Conservation (phyloP, 140 eudicot genomes). For the Erigeron philadelphicus region DNA sequence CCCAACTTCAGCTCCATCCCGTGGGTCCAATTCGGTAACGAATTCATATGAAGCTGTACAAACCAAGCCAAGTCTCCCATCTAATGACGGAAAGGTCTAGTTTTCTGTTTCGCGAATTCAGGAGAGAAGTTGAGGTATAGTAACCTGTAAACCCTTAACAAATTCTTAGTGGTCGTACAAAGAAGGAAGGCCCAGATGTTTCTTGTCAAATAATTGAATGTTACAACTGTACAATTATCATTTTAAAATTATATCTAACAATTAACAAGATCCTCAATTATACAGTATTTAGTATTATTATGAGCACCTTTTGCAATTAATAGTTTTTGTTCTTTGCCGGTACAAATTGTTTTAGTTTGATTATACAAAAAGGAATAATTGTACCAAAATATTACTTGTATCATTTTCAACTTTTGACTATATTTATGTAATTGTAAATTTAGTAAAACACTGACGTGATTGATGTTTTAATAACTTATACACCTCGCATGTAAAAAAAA, state of each 20-base stretch:
- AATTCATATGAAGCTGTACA: slow-evolving; percentile 29
- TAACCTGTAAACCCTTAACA: no score
- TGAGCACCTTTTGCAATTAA: no score
- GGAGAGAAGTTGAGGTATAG: no score
- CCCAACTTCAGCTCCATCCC: slow-evolving; percentile 75
- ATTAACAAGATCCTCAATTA: slow-evolving; percentile 15
- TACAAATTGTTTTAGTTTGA: no score
- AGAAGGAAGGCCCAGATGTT: slow-evolving; percentile 33
- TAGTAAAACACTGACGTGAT: no score
- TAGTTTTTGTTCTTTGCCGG: no score
- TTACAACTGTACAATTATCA: slow-evolving; percentile 25
- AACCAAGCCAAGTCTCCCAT: slow-evolving; percentile 30
- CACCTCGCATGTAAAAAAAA: no score
- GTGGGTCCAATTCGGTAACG: slow-evolving; percentile 57
- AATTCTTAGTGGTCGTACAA: slow-evolving; percentile 20
- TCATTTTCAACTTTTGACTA: no score
- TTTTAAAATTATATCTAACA: slow-evolving; percentile 29
- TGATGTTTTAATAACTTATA: no score
- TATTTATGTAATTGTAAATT: no score
- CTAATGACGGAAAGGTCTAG: slow-evolving; percentile 64
- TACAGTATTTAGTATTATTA: slow-evolving; percentile 23
- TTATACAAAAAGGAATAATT: no score
- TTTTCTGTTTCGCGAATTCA: background rate
- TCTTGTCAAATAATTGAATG: slow-evolving; percentile 18
- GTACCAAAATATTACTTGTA: no score